phyloP scores from a whole-genome alignment of 768 basidiomycete species.

The Leccinum variicolor region DNA sequence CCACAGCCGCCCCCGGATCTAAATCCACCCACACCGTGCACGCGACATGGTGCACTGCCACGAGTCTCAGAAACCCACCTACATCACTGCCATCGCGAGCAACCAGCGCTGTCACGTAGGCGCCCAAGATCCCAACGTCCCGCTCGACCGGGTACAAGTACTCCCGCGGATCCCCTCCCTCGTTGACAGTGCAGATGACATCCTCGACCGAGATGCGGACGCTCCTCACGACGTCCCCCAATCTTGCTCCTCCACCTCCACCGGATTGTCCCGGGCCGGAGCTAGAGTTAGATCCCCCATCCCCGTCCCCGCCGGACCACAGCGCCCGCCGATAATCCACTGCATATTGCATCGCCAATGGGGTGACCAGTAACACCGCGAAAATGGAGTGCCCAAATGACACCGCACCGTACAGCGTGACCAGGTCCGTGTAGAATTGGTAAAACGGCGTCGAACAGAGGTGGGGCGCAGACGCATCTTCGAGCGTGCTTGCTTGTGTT shows the following conservation, averaged over 20 bases:
- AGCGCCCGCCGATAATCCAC: constrained; percentile 80
- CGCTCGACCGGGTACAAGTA: constrained; percentile 73
- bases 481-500: constrained; percentile 36
- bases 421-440: constrained; percentile 90
- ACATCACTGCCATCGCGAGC: constrained; percentile 32
- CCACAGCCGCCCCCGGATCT: constrained; percentile 13
- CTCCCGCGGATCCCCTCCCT: constrained; percentile 42
- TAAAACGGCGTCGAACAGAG: constrained; percentile 79
- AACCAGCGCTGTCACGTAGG: constrained; percentile 52
- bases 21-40: constrained; percentile 72
- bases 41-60: constrained; percentile 80
- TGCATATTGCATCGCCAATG: constrained; percentile 73
- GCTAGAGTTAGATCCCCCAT: not conserved
- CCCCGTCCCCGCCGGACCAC: constrained; percentile 68
- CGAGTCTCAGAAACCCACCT: constrained; percentile 57
- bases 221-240: constrained; percentile 42
- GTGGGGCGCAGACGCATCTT: constrained; percentile 52
- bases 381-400: constrained; percentile 84
- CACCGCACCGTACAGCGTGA: constrained; percentile 86
- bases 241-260: not conserved
- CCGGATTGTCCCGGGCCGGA: not conserved
- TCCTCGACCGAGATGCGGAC: constrained; percentile 50
- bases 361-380: constrained; percentile 68
- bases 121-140: constrained; percentile 56
- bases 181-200: constrained; percentile 35